Percentiles rank a stretch among this genome's conserved stretches.
phyloP scores from a whole-genome alignment of 257 asterid genomes.

The Rhazya stricta region DNA sequence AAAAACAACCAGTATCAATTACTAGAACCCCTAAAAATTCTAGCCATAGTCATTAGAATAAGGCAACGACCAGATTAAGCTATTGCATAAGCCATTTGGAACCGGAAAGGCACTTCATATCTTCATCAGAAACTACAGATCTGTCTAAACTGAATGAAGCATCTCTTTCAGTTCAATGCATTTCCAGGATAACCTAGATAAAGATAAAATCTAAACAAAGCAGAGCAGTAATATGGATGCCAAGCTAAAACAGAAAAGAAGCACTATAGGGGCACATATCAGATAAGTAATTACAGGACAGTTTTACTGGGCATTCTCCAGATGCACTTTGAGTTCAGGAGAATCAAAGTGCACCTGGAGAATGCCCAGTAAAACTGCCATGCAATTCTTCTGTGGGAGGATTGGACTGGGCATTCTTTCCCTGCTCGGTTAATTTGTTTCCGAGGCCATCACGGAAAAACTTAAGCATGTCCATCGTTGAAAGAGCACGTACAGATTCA shows the following conservation, averaged over 20 bases:
- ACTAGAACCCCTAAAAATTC: not conserved
- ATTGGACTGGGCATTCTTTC: conserved; percentile 18
- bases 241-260: not conserved
- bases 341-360: conserved; percentile 37
- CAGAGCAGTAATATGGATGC: not conserved
- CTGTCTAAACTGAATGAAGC: not conserved
- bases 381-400: conserved; percentile 19
- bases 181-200: not conserved
- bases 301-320: conserved; percentile 7
- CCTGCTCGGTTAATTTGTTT: conserved; percentile 26
- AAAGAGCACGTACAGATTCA: conserved; percentile 43
- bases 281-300: not conserved
- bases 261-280: not conserved
- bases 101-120: too few species aligned
- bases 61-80: not conserved
- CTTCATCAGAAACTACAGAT: too few species aligned
- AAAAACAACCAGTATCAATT: not conserved
- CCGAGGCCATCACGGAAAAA: conserved; percentile 41
- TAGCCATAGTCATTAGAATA: not conserved
- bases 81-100: not conserved
- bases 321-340: conserved; percentile 42
- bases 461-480: conserved; percentile 51
- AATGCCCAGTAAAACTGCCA: conserved; percentile 3
- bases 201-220: too few species aligned
- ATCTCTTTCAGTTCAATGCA: not conserved